Conservation (phyloP, 2,329 filamentous ascomycete genomes). For the Penicillium sp. region DNA sequence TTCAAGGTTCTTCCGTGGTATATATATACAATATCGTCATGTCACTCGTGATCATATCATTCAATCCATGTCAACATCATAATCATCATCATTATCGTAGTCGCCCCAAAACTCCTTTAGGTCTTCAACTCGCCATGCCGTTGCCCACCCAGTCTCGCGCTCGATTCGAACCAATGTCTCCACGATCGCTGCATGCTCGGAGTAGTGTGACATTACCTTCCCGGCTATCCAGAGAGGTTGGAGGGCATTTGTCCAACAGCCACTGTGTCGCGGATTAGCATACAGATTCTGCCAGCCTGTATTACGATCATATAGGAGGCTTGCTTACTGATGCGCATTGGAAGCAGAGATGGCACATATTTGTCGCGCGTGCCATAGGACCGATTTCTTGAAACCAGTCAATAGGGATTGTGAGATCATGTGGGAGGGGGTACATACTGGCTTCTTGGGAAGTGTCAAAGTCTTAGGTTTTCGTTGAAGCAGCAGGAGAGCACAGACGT, state of each 20-base stretch:
- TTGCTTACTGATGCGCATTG: conserved; percentile 42
- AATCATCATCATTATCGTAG: conserved; percentile 24
- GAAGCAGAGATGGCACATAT: conserved; percentile 49
- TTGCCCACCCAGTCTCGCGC: conserved; percentile 55
- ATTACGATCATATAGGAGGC: too few species aligned
- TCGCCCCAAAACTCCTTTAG: conserved; percentile 55
- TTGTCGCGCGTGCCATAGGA: conserved; percentile 51
- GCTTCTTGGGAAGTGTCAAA: conserved; percentile 20
- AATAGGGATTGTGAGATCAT: not conserved
- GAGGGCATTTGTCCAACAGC: conserved; percentile 48
- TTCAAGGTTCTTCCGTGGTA: not conserved
- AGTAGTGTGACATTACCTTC: conserved; percentile 47
- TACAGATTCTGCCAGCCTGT: not conserved
- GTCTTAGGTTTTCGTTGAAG: conserved; percentile 33
- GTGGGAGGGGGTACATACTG: conserved; percentile 12
- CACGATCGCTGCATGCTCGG: conserved; percentile 49
- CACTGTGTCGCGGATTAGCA: conserved; percentile 19
- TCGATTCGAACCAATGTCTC: conserved; percentile 52
- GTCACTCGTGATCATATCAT: not conserved
- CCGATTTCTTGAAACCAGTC: conserved; percentile 30
- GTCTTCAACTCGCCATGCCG: conserved; percentile 55
- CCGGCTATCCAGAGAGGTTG: conserved; percentile 52
- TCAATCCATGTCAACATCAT: conserved; percentile 14
- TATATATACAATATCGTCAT: not conserved
- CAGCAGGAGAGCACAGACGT: conserved; percentile 30